These are phyloP conservation scores for Wickerhamomyces queroliae DNA, from an alignment of 805 yeast species.

Conservation along the genomic window DNA sequence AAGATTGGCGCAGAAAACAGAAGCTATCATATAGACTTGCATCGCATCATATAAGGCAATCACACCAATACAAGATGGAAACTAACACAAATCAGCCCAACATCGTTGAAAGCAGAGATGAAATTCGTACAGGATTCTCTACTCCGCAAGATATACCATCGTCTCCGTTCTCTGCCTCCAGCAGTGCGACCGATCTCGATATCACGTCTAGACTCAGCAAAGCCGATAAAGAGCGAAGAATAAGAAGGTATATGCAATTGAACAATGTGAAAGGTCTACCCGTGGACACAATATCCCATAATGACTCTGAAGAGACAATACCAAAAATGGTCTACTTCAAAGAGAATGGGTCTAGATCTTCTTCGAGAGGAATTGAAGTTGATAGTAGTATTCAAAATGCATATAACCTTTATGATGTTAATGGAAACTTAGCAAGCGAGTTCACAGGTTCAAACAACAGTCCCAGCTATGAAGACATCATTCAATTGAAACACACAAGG, in stretches of 20 bases:
- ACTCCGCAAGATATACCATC: conserved; percentile 2
- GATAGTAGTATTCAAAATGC: conserved; percentile 5
- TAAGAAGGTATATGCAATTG: conserved; percentile 10
- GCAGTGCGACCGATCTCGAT: neutral
- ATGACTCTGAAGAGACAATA: no score
- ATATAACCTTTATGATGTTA: conserved; percentile 15
- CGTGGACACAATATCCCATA: no score
- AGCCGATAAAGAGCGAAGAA: conserved; percentile 12
- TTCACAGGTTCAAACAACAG: conserved; percentile 2
- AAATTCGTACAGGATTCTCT: conserved; percentile 2
- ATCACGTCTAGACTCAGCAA: conserved; percentile 1
- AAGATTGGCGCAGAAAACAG: no score
- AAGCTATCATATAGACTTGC: no score
- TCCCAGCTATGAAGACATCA: conserved; percentile 11
- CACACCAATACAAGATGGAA: neutral
- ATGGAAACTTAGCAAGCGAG: conserved; percentile 2
- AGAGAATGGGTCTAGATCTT: conserved; percentile 3
- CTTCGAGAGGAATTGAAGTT: conserved; percentile 6
- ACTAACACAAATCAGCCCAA: neutral
- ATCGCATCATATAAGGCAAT: no score
- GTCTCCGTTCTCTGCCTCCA: conserved; percentile 1
- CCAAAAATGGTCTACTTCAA: conserved; percentile 5
- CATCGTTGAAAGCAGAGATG: neutral
- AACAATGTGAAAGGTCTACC: conserved; percentile 6
- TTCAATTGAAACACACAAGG: conserved; percentile 2